Conservation (phyloP, 345 rosid species). For the Eucalyptus sp. region DNA sequence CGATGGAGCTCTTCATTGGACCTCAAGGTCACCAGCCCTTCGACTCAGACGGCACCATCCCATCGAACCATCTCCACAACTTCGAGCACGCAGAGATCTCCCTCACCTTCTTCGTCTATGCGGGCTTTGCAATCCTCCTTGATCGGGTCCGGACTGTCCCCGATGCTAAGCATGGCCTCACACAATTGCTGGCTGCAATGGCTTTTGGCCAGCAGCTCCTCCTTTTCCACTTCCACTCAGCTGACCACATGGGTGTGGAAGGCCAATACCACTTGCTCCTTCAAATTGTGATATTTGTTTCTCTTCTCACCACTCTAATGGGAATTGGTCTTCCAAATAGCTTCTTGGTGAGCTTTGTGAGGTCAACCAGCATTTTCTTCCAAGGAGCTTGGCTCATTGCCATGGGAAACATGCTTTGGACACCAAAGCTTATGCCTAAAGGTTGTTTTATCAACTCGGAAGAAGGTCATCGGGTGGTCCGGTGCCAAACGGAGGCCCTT, state of each 20-base stretch:
- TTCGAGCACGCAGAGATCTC: conserved; percentile 68
- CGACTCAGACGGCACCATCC: conserved; percentile 64
- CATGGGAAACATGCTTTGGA: conserved; percentile 80
- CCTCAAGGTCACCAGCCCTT: conserved; percentile 67
- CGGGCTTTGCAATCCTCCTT: conserved; percentile 39
- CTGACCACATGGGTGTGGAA: conserved; percentile 76
- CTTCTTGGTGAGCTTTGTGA: conserved; percentile 56
- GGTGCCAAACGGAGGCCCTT: conserved; percentile 36
- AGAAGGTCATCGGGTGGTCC: conserved; percentile 55
- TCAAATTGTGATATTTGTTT: conserved; percentile 40
- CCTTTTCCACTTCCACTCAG: conserved; percentile 70
- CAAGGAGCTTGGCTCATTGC: conserved; percentile 74
- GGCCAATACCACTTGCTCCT: conserved; percentile 80
- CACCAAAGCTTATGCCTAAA: conserved; percentile 45
- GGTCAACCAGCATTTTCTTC: conserved; percentile 51
- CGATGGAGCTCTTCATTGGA: conserved; percentile 71
- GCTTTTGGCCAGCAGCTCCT: conserved; percentile 72
- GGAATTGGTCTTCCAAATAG: conserved; percentile 45
- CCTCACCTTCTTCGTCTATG: conserved; percentile 51
- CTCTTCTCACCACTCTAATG: conserved; percentile 45
- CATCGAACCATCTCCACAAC: conserved; percentile 75
- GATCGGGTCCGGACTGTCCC: conserved; percentile 7
- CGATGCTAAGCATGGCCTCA: conserved; percentile 16
- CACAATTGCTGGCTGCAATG: conserved; percentile 43
- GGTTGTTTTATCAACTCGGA: conserved; percentile 53